Base-by-base conservation (phyloP, 768 basidiomycete species). In the Cyclocybe cylindracea region DNA sequence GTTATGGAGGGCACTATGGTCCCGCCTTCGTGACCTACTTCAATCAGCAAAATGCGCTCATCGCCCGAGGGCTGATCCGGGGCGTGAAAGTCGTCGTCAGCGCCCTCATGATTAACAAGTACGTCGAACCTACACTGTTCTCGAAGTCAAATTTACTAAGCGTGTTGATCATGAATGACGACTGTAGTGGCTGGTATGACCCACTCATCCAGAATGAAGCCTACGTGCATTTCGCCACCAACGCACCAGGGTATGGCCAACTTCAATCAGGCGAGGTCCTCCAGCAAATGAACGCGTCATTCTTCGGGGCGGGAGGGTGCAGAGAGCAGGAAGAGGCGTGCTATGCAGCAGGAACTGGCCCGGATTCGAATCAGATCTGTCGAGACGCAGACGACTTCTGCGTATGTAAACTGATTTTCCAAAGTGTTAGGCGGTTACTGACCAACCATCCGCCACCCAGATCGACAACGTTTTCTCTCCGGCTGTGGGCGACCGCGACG, bases 1-100 rank as follows among this genome's bases (percentile, higher is more conserved):
- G 82, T 45, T 87, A 85, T 48, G 85, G 85, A 5, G 84, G 85
- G 0, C 84, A 87, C 59, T 87, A 85, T 60, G 85, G 81, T 0
- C 84, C 85, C 3, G 73, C 72, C 44, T 86, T 86, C 54, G 83
- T 84, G 31, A 80, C 80, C 4, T 86, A 77, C 59, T 86, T 88
- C 59, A 73, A 85, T 33, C 66, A 84, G 50, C 85, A 87, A 62
- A 87, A 86, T 44, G 66, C 68, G 1, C 65, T 74, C 45, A 86
- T 87, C 46, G 56, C 67, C 7, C 60, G 60, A 7, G 78, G 79
- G 5, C 50, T 58, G 3, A 55, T 85, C 5, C 39, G 74, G 18
- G 86, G 80, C 1, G 81, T 81, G 49, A 66, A 70, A 37, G 67
- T 88, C 43, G 61, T 70, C 3, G 80, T 86, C 53, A 82, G 76